Evolutionary conservation across 352 stramenopile species (phyloP).

Genomic region (Phytopythium helicoides): DNA sequence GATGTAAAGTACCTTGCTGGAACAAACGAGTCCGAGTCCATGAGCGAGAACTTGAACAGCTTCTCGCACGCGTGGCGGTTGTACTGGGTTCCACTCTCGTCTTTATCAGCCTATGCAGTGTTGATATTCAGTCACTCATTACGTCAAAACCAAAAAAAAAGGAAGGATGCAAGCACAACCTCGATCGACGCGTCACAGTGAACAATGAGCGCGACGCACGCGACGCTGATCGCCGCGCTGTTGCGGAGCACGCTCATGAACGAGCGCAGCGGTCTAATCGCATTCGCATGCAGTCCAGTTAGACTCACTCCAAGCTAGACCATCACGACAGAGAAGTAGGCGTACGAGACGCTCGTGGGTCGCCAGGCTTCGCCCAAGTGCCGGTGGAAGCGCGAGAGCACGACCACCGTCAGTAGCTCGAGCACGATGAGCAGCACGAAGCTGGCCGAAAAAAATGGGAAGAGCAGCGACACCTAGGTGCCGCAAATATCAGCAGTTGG

Average conservation of each 20-base stretch:
- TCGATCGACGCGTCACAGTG: constrained; percentile 74
- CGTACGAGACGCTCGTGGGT: constrained; percentile 72
- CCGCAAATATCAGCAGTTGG: neutral
- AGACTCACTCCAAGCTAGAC: too few species aligned
- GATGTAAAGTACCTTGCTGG: constrained; percentile 67
- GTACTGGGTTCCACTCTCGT: constrained; percentile 48
- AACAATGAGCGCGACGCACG: constrained; percentile 78
- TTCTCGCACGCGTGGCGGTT: constrained; percentile 79
- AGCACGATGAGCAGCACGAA: constrained; percentile 75
- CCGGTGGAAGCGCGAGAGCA: constrained; percentile 51
- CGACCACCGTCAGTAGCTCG: constrained; percentile 65
- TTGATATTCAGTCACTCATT: constrained; percentile 2
- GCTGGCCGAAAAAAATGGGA: constrained; percentile 84
- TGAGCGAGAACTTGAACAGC: constrained; percentile 68
- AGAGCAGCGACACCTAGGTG: constrained; percentile 72
- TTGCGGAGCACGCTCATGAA: constrained; percentile 83
- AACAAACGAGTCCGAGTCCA: constrained; percentile 47
- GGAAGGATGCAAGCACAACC: constrained; percentile 8
- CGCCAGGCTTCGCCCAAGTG: constrained; percentile 56
- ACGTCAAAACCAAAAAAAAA: too few species aligned
- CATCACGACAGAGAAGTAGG: constrained; percentile 5
- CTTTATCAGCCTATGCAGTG: neutral
- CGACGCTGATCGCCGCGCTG: constrained; percentile 77
- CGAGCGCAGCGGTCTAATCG: constrained; percentile 52
- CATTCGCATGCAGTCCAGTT: neutral